A percentile compares a stretch with the other conserved stretches of the same genome.
These are phyloP conservation scores for Cryoendolithus antarcticus DNA, from an alignment of 2,329 filamentous ascomycete genomes.

Conservation along the genomic window DNA sequence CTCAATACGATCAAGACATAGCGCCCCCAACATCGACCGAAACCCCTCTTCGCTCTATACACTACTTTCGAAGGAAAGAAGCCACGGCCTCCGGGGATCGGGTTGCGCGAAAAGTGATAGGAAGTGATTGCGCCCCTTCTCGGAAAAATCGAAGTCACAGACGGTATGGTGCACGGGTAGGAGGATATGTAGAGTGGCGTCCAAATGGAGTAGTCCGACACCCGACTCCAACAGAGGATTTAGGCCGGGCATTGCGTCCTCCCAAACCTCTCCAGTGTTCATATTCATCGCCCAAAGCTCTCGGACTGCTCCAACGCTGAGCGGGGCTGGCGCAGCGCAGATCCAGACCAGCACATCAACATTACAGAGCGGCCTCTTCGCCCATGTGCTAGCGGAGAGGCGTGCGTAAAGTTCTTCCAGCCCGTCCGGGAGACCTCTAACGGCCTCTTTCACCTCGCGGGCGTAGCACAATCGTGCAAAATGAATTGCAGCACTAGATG, in stretches of 20 bases:
- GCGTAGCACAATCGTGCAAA: not conserved
- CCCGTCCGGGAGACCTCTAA: not conserved
- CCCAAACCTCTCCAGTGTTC: too few species aligned
- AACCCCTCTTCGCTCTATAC: conserved; percentile 1
- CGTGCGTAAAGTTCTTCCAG: conserved; percentile 1
- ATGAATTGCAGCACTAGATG: conserved; percentile 1
- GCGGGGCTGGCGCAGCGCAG: not conserved
- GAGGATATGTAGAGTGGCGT: not conserved
- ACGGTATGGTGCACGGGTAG: conserved; percentile 1
- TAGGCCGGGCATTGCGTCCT: too few species aligned
- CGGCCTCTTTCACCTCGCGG: not conserved
- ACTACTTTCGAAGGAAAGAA: not conserved
- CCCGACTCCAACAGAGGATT: too few species aligned
- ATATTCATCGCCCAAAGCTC: too few species aligned
- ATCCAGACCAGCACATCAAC: not conserved
- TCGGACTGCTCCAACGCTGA: not conserved
- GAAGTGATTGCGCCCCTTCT: not conserved
- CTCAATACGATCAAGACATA: conserved; percentile 1
- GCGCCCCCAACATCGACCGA: not conserved
- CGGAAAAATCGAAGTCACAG: not conserved
- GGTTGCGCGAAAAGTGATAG: not conserved
- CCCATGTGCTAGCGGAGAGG: not conserved
- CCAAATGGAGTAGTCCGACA: too few species aligned
- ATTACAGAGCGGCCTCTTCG: not conserved
- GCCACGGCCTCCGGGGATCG: not conserved